These are phyloP conservation scores for Colletotrichum lini DNA, from an alignment of 2,329 filamentous ascomycete genomes.

Conservation along the genomic window DNA sequence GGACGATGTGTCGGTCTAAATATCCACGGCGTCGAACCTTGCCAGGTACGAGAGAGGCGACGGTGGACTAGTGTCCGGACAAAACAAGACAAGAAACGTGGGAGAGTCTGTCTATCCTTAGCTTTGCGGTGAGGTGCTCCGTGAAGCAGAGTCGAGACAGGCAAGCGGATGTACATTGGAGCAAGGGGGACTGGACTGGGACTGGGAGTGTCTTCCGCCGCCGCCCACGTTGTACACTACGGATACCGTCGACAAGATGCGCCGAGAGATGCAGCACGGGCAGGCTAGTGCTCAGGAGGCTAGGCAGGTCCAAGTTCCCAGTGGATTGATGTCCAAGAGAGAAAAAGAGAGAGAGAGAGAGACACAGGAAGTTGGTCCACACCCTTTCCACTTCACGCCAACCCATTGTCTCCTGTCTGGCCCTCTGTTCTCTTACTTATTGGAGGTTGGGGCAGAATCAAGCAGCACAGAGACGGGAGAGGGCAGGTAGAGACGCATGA, in stretches of 20 bases:
- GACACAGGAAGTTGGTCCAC: background rate
- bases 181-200: constrained; percentile 35
- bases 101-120: constrained; percentile 36
- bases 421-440: background rate
- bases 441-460: background rate
- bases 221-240: background rate
- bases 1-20: constrained; percentile 38
- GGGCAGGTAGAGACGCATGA: constrained; percentile 7
- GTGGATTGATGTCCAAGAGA: constrained; percentile 26
- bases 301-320: constrained; percentile 38
- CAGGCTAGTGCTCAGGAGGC: constrained; percentile 37
- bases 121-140: constrained; percentile 37
- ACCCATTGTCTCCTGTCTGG: background rate
- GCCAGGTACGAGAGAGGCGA: constrained; percentile 21
- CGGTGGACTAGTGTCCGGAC: constrained; percentile 28
- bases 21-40: constrained; percentile 32
- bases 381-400: background rate
- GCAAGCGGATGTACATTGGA: constrained; percentile 33
- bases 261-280: constrained; percentile 42
- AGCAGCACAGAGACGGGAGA: background rate
- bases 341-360: too few species aligned
- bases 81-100: constrained; percentile 33
- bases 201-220: background rate
- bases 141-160: constrained; percentile 31
- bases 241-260: constrained; percentile 32